A percentile compares a stretch with the other conserved stretches of the same genome.
These are phyloP conservation scores for Septoria linicola DNA, from an alignment of 2,329 filamentous ascomycete species.

Conservation along the genomic window DNA sequence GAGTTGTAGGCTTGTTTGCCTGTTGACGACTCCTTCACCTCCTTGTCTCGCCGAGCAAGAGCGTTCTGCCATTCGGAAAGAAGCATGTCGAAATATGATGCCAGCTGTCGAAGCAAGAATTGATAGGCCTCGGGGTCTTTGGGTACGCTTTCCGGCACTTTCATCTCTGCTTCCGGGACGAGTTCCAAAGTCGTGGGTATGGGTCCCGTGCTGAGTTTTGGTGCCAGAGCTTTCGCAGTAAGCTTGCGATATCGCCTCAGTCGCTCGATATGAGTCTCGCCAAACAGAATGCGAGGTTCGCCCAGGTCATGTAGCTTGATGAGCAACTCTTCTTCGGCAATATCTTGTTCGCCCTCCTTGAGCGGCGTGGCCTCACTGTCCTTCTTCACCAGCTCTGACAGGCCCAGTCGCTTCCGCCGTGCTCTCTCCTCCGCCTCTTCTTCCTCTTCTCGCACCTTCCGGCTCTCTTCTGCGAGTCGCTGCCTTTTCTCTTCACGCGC, in stretches of 20 bases:
- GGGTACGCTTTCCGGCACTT: constrained; percentile 64
- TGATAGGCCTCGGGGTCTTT: constrained; percentile 64
- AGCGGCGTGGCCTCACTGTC: constrained; percentile 38
- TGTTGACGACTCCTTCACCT: constrained; percentile 68
- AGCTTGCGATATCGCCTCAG: constrained; percentile 70
- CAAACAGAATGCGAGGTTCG: constrained; percentile 76
- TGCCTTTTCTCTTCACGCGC: constrained; percentile 78
- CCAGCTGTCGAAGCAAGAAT: constrained; percentile 82
- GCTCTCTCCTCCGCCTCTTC: constrained; percentile 71
- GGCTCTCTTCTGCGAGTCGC: constrained; percentile 77
- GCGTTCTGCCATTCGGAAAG: constrained; percentile 81
- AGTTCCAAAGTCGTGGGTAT: constrained; percentile 82
- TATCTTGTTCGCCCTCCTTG: constrained; percentile 54
- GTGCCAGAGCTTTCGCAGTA: constrained; percentile 43
- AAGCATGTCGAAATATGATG: constrained; percentile 96
- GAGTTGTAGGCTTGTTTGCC: constrained; percentile 79
- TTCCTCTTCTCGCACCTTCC: constrained; percentile 65
- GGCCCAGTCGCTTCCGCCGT: constrained; percentile 71
- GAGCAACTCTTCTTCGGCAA: constrained; percentile 69
- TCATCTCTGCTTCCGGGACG: constrained; percentile 85
- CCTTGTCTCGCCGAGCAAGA: constrained; percentile 59
- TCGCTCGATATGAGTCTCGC: constrained; percentile 69
- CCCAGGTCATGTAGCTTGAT: constrained; percentile 67
- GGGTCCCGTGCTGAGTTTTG: constrained; percentile 64
- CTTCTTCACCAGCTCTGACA: constrained; percentile 68